Base-by-base conservation (phyloP, 495 filamentous ascomycete genomes). In the Chaetomium fimeti region DNA sequence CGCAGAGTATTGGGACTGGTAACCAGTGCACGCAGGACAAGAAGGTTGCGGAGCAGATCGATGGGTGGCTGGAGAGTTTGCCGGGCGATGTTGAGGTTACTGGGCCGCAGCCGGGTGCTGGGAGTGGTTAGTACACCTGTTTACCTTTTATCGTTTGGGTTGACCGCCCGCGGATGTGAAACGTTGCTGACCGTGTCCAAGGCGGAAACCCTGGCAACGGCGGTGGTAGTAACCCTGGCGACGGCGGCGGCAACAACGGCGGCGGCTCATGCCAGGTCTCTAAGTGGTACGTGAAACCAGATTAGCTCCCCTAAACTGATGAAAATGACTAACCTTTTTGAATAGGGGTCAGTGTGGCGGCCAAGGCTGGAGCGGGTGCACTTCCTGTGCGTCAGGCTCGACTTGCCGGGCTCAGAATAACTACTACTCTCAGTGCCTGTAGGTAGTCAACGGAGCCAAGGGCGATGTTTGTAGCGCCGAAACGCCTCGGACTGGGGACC, bases 1-100 rank as follows among this genome's bases (percentile, higher is more conserved):
- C 55, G 7, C 65, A 67, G 60, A 63, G 60, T 61, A 75, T 80
- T 64, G 60, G 66, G 22, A 48, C 67, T 45, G 72, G 58, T 0
- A 80, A 79, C 47, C 65, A 75, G 68, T 80, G 78, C 69, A 62
- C 29, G 6, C 62, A 68, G 51, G 62, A 69, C 62, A 57, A 69
- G 11, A 52, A 48, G 12, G 77, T 80, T 0, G 57, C 68, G 27
- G 78, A 80, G 68, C 28, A 71, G n/a, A 72, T 79, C 22, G 72
- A 78, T 58, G 75, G 76, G 18, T 77, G 75, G 56, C 38, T 66
- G 28, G 27, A n/a, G 0, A 20, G 43, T 15, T 16, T 70, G 57
- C 66, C 69, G n/a, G 66, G 61, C 6, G 59, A 16, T 2, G 57
- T 70, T 3, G 40, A 38, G 28, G 60, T 66, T 8, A 60, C 57